phyloP scores from a whole-genome alignment of 2,329 filamentous ascomycete species.

The Phoma sp. region DNA sequence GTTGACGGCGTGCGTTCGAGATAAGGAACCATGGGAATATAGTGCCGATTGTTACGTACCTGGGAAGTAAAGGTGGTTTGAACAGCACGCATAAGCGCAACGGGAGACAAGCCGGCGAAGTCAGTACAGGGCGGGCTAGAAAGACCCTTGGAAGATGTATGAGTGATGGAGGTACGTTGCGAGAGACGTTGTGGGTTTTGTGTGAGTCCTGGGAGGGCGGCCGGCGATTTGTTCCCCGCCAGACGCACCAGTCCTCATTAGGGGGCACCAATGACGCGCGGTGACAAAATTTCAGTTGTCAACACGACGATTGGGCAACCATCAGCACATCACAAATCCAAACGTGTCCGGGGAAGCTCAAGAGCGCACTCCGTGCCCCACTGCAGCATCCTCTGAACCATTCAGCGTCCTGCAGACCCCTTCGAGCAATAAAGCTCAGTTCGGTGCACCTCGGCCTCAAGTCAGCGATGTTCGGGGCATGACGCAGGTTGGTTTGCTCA shows the following conservation, averaged over 20 bases:
- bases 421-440: slow-evolving; percentile 4
- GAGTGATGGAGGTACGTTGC: slow-evolving; percentile 11
- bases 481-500: slow-evolving; percentile 18
- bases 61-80: slow-evolving; percentile 60
- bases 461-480: slow-evolving; percentile 3
- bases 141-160: slow-evolving; percentile 28
- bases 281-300: slow-evolving; percentile 21
- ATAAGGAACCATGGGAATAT: slow-evolving; percentile 33
- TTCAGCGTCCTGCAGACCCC: slow-evolving; percentile 10
- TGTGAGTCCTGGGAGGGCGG: slow-evolving; percentile 22
- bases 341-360: slow-evolving; percentile 14
- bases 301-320: slow-evolving; percentile 24
- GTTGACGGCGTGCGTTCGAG: slow-evolving; percentile 40
- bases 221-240: slow-evolving; percentile 14
- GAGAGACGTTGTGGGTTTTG: slow-evolving; percentile 20
- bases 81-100: slow-evolving; percentile 58
- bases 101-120: slow-evolving; percentile 30
- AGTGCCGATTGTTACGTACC: slow-evolving; percentile 48
- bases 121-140: slow-evolving; percentile 36
- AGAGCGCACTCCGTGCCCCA: slow-evolving; percentile 14
- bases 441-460: slow-evolving; percentile 15
- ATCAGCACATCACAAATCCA: slow-evolving; percentile 8
- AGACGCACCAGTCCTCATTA: not conserved
- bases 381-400: slow-evolving; percentile 13
- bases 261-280: slow-evolving; percentile 21